Base-by-base conservation (phyloP, 2,329 filamentous ascomycete genomes). In the Colletotrichum siamense region DNA sequence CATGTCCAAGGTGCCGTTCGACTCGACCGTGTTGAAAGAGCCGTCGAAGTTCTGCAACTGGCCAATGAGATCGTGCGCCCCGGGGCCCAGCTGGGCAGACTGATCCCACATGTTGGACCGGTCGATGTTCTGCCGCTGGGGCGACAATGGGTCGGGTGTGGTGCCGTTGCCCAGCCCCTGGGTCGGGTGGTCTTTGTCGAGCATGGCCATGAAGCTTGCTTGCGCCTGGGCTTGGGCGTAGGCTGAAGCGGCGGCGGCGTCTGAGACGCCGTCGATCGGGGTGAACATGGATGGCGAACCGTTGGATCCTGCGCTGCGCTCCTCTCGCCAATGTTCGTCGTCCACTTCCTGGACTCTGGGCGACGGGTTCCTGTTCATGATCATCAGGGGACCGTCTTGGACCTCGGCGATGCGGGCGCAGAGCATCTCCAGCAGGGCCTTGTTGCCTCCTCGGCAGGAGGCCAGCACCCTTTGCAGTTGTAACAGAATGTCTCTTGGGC, bases 401-500 rank as follows among this genome's bases (percentile, higher is more conserved):
- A 77, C 71, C 34, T 77, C 75, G 8, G 77, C 75, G 49, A 78
- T 78, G 16, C 77, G 77, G 10, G 71, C 39, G 6, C 75, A 77
- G 18, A 88, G 80, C 18, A 86, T 79, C 2, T 82, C 82, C 5
- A 88, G 78, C 0, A 88, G 79, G 8, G 83, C 83, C 59, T 83
- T 81, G 64, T 88, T 88, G 6, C 87, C 87, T 8, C 87, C 87
- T 15, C 87, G 82, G 0, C 84, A 87, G 3, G 84, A 86, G 0
- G 85, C 84, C 13, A 88, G 80, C 9, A 87, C 83, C 57, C 81
- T 80, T 57, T 86, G 85, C 8, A 88, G 79, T 44, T 83, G 83
- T 36, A 81, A 75, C 1, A 88, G 80, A 13, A 88, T 83, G 15
- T 84, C 83, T 3, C 81, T 80, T 0, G 85, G 82, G 4, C 71